A percentile compares a stretch with the other conserved stretches of the same genome.
Conservation (phyloP, 176 grass and related monocot species). For the Ananas comosus region DNA sequence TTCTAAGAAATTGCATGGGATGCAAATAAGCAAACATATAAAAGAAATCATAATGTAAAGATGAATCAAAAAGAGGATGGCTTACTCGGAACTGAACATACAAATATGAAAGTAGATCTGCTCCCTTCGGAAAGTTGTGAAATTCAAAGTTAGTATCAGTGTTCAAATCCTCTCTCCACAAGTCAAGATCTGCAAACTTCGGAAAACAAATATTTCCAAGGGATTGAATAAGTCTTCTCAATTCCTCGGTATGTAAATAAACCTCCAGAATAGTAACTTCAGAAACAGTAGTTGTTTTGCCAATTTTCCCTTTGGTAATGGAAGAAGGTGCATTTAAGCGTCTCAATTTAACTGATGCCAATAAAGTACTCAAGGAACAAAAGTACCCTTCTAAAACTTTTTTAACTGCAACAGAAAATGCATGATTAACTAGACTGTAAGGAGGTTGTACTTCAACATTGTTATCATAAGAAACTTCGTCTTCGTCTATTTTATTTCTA, state of each 20-base stretch:
- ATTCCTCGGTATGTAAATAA: conserved; percentile 86
- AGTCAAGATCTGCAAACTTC: conserved; percentile 53
- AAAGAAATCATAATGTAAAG: conserved; percentile 15
- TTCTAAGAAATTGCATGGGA: background rate
- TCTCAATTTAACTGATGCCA: conserved; percentile 57
- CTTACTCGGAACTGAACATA: conserved; percentile 96
- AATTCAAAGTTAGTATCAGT: conserved; percentile 64
- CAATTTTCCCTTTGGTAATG: conserved; percentile 17
- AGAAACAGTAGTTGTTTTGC: conserved; percentile 28
- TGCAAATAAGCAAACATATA: conserved; percentile 4
- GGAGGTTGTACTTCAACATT: conserved; percentile 22
- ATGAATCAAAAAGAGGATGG: conserved; percentile 24
- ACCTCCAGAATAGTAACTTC: conserved; percentile 74
- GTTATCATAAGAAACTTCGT: conserved; percentile 23
- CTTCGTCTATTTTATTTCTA: conserved; percentile 15
- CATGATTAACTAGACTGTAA: conserved; percentile 80
- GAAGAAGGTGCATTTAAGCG: conserved; percentile 26
- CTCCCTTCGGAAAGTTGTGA: conserved; percentile 72
- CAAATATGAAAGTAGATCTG: conserved; percentile 90
- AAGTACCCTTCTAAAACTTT: conserved; percentile 86
- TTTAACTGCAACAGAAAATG: conserved; percentile 71
- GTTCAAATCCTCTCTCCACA: conserved; percentile 71
- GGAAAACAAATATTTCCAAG: conserved; percentile 96
- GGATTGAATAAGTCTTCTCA: conserved; percentile 68
- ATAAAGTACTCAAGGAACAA: conserved; percentile 77